Percentiles rank a stretch among this genome's conserved stretches.
These are phyloP conservation scores for Lentinula aciculospora DNA, from an alignment of 768 basidiomycete species.

Conservation along the genomic window DNA sequence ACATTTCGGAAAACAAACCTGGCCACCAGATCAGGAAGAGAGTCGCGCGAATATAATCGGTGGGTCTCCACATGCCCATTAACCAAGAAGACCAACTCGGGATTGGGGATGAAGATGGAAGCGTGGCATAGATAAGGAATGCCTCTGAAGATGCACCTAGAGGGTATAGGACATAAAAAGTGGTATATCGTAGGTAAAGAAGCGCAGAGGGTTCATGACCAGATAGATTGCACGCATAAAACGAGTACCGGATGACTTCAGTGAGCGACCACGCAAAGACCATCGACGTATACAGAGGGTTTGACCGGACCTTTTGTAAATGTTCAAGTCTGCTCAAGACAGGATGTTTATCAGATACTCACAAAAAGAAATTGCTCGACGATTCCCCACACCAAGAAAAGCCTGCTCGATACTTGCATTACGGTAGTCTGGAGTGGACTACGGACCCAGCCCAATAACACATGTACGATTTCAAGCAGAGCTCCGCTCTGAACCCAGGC, in stretches of 20 bases:
- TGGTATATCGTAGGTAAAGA: slow-evolving; percentile 79
- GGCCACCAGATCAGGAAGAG: slow-evolving; percentile 88
- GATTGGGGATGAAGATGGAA: slow-evolving; percentile 45
- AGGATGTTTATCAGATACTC: slow-evolving; percentile 17
- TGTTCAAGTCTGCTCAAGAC: background rate
- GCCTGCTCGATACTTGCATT: slow-evolving; percentile 75
- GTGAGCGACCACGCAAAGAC: slow-evolving; percentile 88
- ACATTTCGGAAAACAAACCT: slow-evolving; percentile 38
- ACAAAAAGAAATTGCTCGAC: slow-evolving; percentile 59
- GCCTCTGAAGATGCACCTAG: slow-evolving; percentile 91
- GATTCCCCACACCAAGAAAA: slow-evolving; percentile 86
- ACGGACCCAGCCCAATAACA: slow-evolving; percentile 71
- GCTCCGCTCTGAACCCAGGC: slow-evolving; percentile 82
- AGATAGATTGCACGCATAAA: slow-evolving; percentile 70
- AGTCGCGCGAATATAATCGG: slow-evolving; percentile 51
- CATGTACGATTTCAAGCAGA: slow-evolving; percentile 78
- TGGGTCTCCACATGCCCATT: slow-evolving; percentile 42
- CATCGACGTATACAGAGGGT: slow-evolving; percentile 87
- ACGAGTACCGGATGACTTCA: slow-evolving; percentile 88
- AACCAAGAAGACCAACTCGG: slow-evolving; percentile 38
- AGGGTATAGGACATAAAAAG: slow-evolving; percentile 93
- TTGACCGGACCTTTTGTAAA: slow-evolving; percentile 48
- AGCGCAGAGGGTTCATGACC: slow-evolving; percentile 46
- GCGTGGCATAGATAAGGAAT: slow-evolving; percentile 70
- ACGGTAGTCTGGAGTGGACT: slow-evolving; percentile 70